Percentiles rank a stretch among this genome's conserved stretches.
phyloP scores from a whole-genome alignment of 2,329 filamentous ascomycete genomes.

The Alternaria hordeiaustralica region DNA sequence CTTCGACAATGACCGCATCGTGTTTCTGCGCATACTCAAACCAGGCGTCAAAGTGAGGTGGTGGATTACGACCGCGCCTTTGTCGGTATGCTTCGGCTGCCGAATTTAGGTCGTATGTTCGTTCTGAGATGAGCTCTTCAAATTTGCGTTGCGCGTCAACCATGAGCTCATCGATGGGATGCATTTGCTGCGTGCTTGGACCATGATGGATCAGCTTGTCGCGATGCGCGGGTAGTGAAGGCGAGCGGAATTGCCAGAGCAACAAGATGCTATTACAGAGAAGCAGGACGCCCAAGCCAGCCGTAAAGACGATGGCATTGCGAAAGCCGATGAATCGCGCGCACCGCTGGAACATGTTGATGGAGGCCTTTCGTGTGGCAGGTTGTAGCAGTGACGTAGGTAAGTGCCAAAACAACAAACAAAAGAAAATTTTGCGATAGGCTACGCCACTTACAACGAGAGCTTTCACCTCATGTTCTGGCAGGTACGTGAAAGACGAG shows the following conservation, averaged over 20 bases:
- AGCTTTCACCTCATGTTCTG: neutral
- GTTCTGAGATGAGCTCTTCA: conserved; percentile 40
- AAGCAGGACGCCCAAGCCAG: conserved; percentile 69
- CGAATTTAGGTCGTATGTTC: conserved; percentile 45
- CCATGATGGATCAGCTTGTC: neutral
- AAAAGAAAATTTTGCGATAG: neutral
- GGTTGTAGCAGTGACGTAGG: neutral
- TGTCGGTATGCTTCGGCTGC: conserved; percentile 53
- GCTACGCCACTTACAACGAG: neutral
- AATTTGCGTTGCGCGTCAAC: conserved; percentile 42
- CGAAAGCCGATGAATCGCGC: neutral
- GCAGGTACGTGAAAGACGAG: neutral
- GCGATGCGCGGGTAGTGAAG: neutral
- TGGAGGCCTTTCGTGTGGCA: neutral
- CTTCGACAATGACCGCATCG: conserved; percentile 55
- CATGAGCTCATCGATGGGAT: conserved; percentile 51
- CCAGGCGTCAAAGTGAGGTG: conserved; percentile 59
- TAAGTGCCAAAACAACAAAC: neutral
- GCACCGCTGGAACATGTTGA: conserved; percentile 1
- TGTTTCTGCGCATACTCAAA: conserved; percentile 52
- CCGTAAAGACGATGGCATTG: conserved; percentile 63
- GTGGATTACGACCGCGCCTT: conserved; percentile 57
- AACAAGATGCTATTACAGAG: conserved; percentile 57
- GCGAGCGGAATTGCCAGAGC: conserved; percentile 13
- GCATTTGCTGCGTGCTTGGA: conserved; percentile 12